A percentile compares a stretch with the other conserved stretches of the same genome.
These are phyloP conservation scores for Linaria vulgaris DNA, from an alignment of 257 asterid species.

Conservation along the genomic window DNA sequence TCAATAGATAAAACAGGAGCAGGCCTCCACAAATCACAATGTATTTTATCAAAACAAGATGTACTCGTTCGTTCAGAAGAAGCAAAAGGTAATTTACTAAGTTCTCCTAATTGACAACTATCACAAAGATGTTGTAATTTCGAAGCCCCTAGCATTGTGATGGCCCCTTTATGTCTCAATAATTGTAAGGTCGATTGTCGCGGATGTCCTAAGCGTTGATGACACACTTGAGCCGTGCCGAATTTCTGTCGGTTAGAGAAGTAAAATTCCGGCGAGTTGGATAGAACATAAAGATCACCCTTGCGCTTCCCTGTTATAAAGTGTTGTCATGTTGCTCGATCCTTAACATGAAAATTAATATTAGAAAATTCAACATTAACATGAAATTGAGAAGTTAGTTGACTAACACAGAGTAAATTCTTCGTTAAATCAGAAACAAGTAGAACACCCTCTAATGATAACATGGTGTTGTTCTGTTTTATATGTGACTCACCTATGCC, in stretches of 20 bases:
- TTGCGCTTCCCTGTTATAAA: too few species aligned
- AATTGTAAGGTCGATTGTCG: background rate
- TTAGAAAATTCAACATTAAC: too few species aligned
- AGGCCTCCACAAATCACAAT: too few species aligned
- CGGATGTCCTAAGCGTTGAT: slow-evolving; percentile 25
- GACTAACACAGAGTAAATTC: too few species aligned
- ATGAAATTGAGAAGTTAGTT: background rate
- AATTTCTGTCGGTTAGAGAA: background rate
- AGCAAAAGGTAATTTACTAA: background rate
- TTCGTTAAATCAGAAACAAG: background rate
- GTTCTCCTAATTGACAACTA: background rate
- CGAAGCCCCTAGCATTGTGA: slow-evolving; percentile 1
- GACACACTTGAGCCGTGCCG: background rate
- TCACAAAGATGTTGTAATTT: slow-evolving; percentile 10
- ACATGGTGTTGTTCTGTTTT: background rate
- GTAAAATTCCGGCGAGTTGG: slow-evolving; percentile 2
- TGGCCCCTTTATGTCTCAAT: slow-evolving; percentile 15
- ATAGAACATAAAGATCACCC: too few species aligned
- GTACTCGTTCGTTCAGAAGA: too few species aligned
- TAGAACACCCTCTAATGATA: background rate
- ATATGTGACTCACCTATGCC: slow-evolving; percentile 6
- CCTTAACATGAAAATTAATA: too few species aligned
- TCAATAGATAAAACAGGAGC: too few species aligned
- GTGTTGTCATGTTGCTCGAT: too few species aligned
- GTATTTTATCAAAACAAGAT: background rate